Base-by-base conservation (phyloP, 306 rosid genomes). In the Adenanthera pavonina region DNA sequence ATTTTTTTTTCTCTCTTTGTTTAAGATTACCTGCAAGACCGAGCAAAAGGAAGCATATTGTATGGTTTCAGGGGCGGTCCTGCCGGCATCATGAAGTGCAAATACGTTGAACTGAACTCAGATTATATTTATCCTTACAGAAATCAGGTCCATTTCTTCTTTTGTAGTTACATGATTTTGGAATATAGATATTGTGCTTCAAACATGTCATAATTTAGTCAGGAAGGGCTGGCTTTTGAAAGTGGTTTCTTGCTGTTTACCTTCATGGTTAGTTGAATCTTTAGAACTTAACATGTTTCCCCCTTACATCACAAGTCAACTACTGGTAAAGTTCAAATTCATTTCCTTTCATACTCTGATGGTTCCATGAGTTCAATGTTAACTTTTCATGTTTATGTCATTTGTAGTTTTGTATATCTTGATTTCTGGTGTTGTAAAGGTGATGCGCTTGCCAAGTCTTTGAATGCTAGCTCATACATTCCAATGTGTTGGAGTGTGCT, bases 11-110 rank as follows among this genome's bases (percentile, higher is more conserved):
- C 6, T 20, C 11, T 77, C 5, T 69, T 79, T 30, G 67, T 60
- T 14, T 51, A 66, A 96, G 99, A 96, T 92, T 96, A 96, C 87
- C 78, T 96, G 90, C 98, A 93, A 87, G 91, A 91, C 17, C 94
- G 84, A 2, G 93, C 87, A 3, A 79, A 83, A 71, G 98, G 97
- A 75, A 93, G 99, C 92, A 88, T 86, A 43, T 74, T 96, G 86
- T 96, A 92, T 74, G 99, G 98, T 61, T 96, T 96, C 86, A 89
- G 78, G 72, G 99, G 99, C 7, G 99, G 99, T 40, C 99, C 99
- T 67, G 99, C 98, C 34, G 99, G 99, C 69, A 92, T 96, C 80
- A 93, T 96, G 98, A 96, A 93, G 84, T 57, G 94, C 80, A 96
- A 96, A 80, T 96, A 89, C 78, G 57, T 91, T 71, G 99, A 93